phyloP scores from a whole-genome alignment of 768 basidiomycete genomes.

The Albatrellus ellisii region DNA sequence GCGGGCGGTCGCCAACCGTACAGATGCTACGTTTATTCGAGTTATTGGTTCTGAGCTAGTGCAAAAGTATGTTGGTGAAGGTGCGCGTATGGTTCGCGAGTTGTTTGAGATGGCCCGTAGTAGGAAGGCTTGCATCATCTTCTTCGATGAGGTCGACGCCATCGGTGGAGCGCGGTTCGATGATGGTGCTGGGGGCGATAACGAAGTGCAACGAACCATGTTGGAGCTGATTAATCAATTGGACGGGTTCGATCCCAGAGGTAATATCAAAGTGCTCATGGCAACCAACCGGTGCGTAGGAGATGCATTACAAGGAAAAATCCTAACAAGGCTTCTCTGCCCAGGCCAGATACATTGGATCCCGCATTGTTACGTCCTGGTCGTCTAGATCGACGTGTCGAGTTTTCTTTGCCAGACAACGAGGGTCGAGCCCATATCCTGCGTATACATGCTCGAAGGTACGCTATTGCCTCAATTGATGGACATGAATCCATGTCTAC shows the following conservation, averaged over 20 bases:
- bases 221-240: conserved; percentile 97
- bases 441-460: conserved; percentile 94
- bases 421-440: conserved; percentile 96
- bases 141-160: conserved; percentile 98
- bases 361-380: conserved; percentile 94
- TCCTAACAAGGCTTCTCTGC: conserved; percentile 3
- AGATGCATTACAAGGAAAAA: neutral
- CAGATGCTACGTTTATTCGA: conserved; percentile 97
- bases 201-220: conserved; percentile 99
- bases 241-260: conserved; percentile 96
- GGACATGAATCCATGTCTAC: conserved; percentile 9
- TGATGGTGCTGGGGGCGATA: conserved; percentile 97
- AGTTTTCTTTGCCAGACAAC: conserved; percentile 89
- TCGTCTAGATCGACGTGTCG: conserved; percentile 91
- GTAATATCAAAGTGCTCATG: conserved; percentile 99
- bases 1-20: conserved; percentile 94
- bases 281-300: conserved; percentile 83
- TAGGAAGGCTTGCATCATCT: conserved; percentile 99
- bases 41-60: conserved; percentile 98
- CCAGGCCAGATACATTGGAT: conserved; percentile 93
- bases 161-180: conserved; percentile 97
- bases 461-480: conserved; percentile 11
- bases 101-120: conserved; percentile 98
- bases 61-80: conserved; percentile 99
- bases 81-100: conserved; percentile 97